Evolutionary conservation across 1,139 yeast species (phyloP), one percentile per base, ranked within the genome.

Genomic region (Dujonia santamariae): DNA sequence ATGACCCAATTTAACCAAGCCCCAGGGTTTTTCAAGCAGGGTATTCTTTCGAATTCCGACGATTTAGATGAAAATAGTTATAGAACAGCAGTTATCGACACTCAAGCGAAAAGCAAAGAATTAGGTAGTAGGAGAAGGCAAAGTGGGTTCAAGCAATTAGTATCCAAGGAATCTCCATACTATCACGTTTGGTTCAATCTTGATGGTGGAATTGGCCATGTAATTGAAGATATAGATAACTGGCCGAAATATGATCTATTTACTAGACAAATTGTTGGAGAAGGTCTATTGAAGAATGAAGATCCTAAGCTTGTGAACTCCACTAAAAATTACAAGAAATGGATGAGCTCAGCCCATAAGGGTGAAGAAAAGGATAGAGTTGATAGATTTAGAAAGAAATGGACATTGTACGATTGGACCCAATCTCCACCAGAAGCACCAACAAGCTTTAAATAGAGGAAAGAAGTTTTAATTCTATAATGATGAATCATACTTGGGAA

Each of bases 181-280:
- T 71, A 68, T 45, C 78, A 72, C 43, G 72, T 66, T 4, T 73
- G 78, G 78, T 53, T 68, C 37, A 54, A 53, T 19, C 36, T 65
- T 8, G 59, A 65, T 34, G 77, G 76, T 8, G 78, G 78, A 1
- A 37, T 67, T 30, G 78, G 75, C 2, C 78, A 72, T 46, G 67
- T 72, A n/a, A 59, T 72, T 5, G 77, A 72, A 37, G 59, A 66
- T 36, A 34, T 46, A 1, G 34, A 44, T 2, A 32, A 36, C 7
- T 72, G 78, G 78, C 77, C 78, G 0, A 45, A 47, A 25, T 68
- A 63, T 4, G 78, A 70, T 39, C 37, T 57, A 27, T 68, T 72
- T 48, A 73, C 69, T 3, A 48, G 77, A 23, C 59, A 63, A 29
- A 60, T 71, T 6, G 48, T 72, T 25, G 77, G 74, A 8, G 73